Conservation (phyloP, 192 early-diverging fungal genomes). For the Fimicolochytrium jonesii region DNA sequence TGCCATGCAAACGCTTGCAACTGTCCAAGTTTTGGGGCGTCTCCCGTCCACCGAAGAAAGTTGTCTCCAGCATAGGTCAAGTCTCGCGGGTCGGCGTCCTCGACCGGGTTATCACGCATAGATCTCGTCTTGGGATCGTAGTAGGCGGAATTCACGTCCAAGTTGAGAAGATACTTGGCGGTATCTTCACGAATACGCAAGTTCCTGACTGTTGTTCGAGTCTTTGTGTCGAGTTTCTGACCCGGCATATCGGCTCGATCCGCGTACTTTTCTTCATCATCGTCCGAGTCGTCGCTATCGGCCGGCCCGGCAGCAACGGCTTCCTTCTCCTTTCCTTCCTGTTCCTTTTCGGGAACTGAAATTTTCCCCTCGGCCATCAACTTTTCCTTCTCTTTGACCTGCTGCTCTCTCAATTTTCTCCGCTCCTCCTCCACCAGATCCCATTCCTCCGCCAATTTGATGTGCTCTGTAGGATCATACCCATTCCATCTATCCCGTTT, state of each 20-base stretch:
- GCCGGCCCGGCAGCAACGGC: background rate
- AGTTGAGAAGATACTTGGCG: constrained; percentile 95
- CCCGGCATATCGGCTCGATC: constrained; percentile 81
- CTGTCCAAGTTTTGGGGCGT: constrained; percentile 73
- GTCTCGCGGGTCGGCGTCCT: constrained; percentile 55
- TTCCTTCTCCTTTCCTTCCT: background rate
- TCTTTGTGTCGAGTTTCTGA: constrained; percentile 82
- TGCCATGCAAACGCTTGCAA: constrained; percentile 94
- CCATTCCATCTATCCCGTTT: constrained; percentile 99
- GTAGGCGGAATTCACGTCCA: constrained; percentile 91
- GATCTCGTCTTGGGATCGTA: constrained; percentile 99
- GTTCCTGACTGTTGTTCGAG: constrained; percentile 90
- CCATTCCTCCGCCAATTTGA: constrained; percentile 81
- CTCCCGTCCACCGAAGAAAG: constrained; percentile 85
- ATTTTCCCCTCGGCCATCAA: constrained; percentile 17
- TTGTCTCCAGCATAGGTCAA: constrained; percentile 83
- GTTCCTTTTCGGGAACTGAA: background rate
- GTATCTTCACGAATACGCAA: constrained; percentile 99
- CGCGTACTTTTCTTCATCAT: constrained; percentile 88
- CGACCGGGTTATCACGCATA: constrained; percentile 95
- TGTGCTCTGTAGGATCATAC: constrained; percentile 86
- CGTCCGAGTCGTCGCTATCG: constrained; percentile 73
- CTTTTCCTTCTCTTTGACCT: constrained; percentile 34
- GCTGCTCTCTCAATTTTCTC: constrained; percentile 70
- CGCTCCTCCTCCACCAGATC: constrained; percentile 86